phyloP scores from a whole-genome alignment of 768 basidiomycete genomes.

The Tylopilus plumbeoviolaceoides region DNA sequence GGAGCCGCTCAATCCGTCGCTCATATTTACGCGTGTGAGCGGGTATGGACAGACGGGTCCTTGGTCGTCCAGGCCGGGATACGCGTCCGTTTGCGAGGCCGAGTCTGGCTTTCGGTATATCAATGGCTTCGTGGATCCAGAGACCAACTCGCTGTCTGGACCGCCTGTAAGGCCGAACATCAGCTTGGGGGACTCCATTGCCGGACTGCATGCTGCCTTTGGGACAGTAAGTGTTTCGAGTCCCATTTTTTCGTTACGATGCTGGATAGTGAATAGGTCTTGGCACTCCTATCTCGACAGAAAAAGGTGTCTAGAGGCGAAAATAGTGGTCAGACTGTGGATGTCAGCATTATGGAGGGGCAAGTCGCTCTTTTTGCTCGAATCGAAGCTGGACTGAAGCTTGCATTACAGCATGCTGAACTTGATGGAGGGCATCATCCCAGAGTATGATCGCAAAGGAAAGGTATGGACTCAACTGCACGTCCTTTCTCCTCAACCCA shows the following conservation, averaged over 20 bases:
- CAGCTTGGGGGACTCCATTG: slow-evolving; percentile 67
- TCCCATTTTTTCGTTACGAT: not conserved
- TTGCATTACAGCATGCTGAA: slow-evolving; percentile 56
- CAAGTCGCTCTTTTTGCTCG: slow-evolving; percentile 10
- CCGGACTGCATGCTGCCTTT: slow-evolving; percentile 69
- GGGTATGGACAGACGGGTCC: slow-evolving; percentile 76
- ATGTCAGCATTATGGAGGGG: slow-evolving; percentile 76
- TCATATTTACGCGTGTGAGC: slow-evolving; percentile 87
- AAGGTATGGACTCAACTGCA: slow-evolving; percentile 38
- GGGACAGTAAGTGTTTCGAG: slow-evolving; percentile 50
- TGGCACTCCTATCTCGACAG: slow-evolving; percentile 54
- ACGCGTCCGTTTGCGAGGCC: slow-evolving; percentile 72
- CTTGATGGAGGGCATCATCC: slow-evolving; percentile 73
- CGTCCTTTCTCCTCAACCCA: not conserved
- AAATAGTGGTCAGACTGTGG: slow-evolving; percentile 51
- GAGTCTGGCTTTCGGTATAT: slow-evolving; percentile 73
- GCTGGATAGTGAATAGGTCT: slow-evolving; percentile 36
- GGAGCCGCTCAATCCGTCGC: slow-evolving; percentile 72
- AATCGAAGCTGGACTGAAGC: not conserved
- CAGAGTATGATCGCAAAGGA: slow-evolving; percentile 69
- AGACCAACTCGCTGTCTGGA: slow-evolving; percentile 50
- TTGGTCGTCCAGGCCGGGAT: slow-evolving; percentile 67
- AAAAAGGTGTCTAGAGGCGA: slow-evolving; percentile 29
- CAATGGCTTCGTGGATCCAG: slow-evolving; percentile 58
- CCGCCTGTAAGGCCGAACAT: slow-evolving; percentile 70